Evolutionary conservation across 257 asterid genomes (phyloP).

Genomic region (Parsonsia alboflavescens): DNA sequence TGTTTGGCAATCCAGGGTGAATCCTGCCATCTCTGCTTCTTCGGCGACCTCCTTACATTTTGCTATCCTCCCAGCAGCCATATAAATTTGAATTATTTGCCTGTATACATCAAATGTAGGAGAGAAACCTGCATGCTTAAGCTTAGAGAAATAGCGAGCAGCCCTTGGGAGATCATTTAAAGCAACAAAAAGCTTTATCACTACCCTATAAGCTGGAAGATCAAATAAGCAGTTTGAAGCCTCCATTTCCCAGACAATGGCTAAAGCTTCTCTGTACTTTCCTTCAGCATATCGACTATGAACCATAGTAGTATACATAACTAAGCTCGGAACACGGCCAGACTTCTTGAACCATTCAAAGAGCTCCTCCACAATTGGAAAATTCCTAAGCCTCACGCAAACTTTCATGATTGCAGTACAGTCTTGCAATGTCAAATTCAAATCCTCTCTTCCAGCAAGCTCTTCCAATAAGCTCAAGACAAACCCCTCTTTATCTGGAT

Average conservation of each 20-base stretch:
- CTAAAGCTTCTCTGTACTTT: constrained; percentile 64
- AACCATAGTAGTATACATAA: constrained; percentile 71
- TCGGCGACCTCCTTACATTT: constrained; percentile 55
- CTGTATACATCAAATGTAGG: constrained; percentile 61
- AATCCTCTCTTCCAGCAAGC: constrained; percentile 71
- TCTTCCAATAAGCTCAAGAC: constrained; percentile 56
- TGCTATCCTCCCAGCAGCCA: constrained; percentile 59
- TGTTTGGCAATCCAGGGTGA: constrained; percentile 29
- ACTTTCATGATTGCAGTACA: constrained; percentile 76
- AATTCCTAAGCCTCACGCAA: constrained; percentile 51
- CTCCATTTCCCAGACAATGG: constrained; percentile 84
- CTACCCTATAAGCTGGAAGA: constrained; percentile 77
- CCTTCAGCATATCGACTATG: constrained; percentile 55
- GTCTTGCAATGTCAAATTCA: constrained; percentile 52
- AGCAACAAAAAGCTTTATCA: constrained; percentile 70
- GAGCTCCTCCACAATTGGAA: constrained; percentile 59
- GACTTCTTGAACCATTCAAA: constrained; percentile 63
- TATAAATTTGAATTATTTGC: constrained; percentile 39
- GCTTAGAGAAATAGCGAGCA: constrained; percentile 54
- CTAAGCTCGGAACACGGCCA: constrained; percentile 48
- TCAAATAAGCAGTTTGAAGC: constrained; percentile 56
- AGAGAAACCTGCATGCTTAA: constrained; percentile 66
- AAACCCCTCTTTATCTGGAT: constrained; percentile 44
- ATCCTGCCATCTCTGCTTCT: constrained; percentile 83
- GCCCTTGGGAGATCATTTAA: constrained; percentile 57